phyloP scores from a whole-genome alignment of 139 green algal species.

The Haematococcus sp. region DNA sequence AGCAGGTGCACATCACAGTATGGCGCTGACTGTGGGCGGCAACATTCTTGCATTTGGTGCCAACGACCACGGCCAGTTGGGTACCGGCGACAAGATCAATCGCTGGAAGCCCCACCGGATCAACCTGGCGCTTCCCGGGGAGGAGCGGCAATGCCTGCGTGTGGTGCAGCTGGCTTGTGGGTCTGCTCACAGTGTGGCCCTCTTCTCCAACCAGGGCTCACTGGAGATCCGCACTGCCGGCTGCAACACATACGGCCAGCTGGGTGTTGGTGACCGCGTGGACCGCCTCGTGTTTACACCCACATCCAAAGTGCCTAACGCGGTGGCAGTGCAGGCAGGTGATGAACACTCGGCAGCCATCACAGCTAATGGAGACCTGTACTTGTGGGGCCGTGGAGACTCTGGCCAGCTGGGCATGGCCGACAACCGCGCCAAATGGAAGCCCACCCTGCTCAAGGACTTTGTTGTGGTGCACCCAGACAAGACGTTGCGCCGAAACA shows the following conservation, averaged over 20 bases:
- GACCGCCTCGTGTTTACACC: slow-evolving; percentile 40
- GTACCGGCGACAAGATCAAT: slow-evolving; percentile 23
- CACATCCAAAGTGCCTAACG: slow-evolving; percentile 17
- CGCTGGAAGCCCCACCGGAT: slow-evolving; percentile 26
- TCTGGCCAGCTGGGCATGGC: slow-evolving; percentile 74
- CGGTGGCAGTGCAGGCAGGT: slow-evolving; percentile 60
- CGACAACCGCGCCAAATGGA: slow-evolving; percentile 50
- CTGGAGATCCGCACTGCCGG: slow-evolving; percentile 53
- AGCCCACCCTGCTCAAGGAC: slow-evolving; percentile 42
- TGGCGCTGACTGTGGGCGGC: slow-evolving; percentile 71
- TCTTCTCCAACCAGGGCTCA: slow-evolving; percentile 46
- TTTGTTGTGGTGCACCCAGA: slow-evolving; percentile 72
- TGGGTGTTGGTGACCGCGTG: slow-evolving; percentile 59
- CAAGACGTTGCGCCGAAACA: slow-evolving; percentile 67
- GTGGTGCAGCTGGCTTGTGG: slow-evolving; percentile 67
- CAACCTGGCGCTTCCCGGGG: slow-evolving; percentile 17
- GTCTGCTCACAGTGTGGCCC: slow-evolving; percentile 49
- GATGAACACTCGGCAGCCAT: slow-evolving; percentile 69
- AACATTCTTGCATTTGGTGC: slow-evolving; percentile 63
- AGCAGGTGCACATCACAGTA: slow-evolving; percentile 65
- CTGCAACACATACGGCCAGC: slow-evolving; percentile 73
- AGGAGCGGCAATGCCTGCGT: slow-evolving; percentile 32
- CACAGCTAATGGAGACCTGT: slow-evolving; percentile 50
- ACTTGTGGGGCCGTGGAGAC: slow-evolving; percentile 78
- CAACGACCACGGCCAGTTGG: slow-evolving; percentile 56